Base-by-base conservation (phyloP, 2,329 filamentous ascomycete genomes). In the Trichoderma cornu-damae region DNA sequence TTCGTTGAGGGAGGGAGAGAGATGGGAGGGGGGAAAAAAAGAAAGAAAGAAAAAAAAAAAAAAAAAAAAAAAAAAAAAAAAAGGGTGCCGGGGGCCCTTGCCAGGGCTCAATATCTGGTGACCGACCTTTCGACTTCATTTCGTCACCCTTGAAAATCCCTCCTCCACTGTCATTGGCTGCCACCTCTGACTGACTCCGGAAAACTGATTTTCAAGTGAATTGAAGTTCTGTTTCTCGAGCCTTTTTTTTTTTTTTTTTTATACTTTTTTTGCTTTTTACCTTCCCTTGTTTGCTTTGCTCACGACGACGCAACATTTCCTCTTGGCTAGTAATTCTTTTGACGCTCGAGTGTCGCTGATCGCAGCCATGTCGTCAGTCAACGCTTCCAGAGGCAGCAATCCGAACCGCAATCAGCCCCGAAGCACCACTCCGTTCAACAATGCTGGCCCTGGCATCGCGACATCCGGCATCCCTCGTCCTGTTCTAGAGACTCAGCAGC, bases 381-480 rank as follows among this genome's bases (percentile, higher is more conserved):
- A 78, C 68, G 89, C 86, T 59, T 78, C 86, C 73, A 81, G 87
- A 77, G 85, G 85, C 65, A 57, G 40, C 59, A 89, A 86, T 61
- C 87, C 87, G 65, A 87, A 69, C 70, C 80, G 83, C 62, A 76
- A 74, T 63, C 76, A 87, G 73, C 51, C 51, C 64, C 80, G 85
- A 66, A 82, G 80, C 63, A 75, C 74, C 64, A 75, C 83, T 61
- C 81, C 82, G 62, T 86, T 86, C 70, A 72, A 73, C 69, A 83
- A 79, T 72, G 87, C 83, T 71, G 84, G 82, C 59, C 46, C 38
- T 24, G 37, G 37, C n/a, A 18, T 38, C 57, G 66, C 59, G 20
- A 55, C 77, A 59, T 90, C 88, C 49, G 79, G 75, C 68, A 91
- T 91, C 68, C 88, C 87, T 65, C 82, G 89, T 66, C 88, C 88